These are phyloP conservation scores for Noccaea bulbosa DNA, from an alignment of 345 rosid genomes.

Conservation along the genomic window DNA sequence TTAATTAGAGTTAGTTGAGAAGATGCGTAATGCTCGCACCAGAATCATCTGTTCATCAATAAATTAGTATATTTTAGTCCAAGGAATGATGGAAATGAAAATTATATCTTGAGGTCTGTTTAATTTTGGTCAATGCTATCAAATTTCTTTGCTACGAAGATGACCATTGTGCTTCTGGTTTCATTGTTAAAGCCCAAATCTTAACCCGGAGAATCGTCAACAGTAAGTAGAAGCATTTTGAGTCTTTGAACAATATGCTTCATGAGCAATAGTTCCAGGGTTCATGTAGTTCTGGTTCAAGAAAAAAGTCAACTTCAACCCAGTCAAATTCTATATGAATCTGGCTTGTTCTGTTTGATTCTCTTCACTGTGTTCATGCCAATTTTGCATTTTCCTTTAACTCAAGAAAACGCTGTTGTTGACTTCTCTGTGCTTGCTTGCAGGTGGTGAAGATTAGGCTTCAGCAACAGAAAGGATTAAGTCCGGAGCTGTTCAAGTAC, in stretches of 20 bases:
- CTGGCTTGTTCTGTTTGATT: no score
- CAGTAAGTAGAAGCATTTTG: not conserved
- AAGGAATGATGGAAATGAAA: not conserved
- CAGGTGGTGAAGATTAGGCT: constrained; percentile 96
- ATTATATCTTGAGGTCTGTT: constrained; percentile 14
- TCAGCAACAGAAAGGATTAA: constrained; percentile 92
- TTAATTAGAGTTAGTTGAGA: not conserved
- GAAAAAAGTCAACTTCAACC: no score
- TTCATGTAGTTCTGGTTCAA: no score
- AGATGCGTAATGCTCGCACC: not conserved
- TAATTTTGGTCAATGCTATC: not conserved
- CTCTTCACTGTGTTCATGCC: no score
- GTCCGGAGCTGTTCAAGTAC: constrained; percentile 77
- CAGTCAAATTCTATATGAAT: no score
- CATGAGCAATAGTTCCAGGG: no score
- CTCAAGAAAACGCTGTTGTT: not conserved
- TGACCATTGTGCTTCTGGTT: not conserved
- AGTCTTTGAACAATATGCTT: no score
- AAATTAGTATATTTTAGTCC: not conserved
- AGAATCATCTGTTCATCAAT: constrained; percentile 3
- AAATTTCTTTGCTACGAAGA: not conserved
- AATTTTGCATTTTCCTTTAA: no score
- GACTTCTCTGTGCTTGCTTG: constrained; percentile 28
- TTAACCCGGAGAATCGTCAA: not conserved
- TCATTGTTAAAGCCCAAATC: not conserved